Evolutionary conservation across 768 basidiomycete genomes (phyloP).

Genomic region (Agrocybe chaxingu): DNA sequence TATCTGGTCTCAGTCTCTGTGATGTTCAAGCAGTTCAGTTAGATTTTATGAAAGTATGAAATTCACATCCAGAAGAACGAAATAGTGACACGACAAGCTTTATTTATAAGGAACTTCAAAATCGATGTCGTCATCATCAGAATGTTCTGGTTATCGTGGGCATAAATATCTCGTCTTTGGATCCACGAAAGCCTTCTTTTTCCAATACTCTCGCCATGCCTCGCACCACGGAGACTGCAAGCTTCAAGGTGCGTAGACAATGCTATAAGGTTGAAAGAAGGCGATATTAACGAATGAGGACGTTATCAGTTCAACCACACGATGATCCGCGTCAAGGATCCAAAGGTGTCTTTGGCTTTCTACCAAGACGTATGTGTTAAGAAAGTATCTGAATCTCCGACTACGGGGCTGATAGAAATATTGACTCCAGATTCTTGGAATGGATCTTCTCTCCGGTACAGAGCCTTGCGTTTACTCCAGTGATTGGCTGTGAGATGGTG

Average conservation of each 20-base stretch:
- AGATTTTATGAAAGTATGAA: too few species aligned
- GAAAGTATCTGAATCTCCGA: too few species aligned
- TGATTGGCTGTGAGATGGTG: constrained; percentile 1
- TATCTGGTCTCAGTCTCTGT: too few species aligned
- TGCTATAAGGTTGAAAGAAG: neutral
- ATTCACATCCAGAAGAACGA: too few species aligned
- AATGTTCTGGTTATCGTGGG: too few species aligned
- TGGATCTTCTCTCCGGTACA: constrained; percentile 67
- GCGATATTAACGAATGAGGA: constrained; percentile 2
- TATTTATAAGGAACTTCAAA: too few species aligned
- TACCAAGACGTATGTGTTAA: constrained; percentile 59
- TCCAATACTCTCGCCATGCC: constrained; percentile 42
- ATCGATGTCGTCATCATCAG: too few species aligned
- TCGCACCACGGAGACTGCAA: constrained; percentile 59
- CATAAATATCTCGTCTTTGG: too few species aligned
- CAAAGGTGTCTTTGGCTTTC: constrained; percentile 75
- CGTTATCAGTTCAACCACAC: constrained; percentile 72
- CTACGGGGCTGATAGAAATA: too few species aligned
- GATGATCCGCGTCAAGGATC: constrained; percentile 88
- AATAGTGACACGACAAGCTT: too few species aligned
- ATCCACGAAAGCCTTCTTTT: too few species aligned
- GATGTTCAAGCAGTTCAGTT: too few species aligned
- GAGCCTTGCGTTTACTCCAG: neutral
- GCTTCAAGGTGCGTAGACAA: constrained; percentile 47
- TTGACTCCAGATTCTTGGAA: constrained; percentile 53